phyloP scores from a whole-genome alignment of 768 basidiomycete species.

The Leucocoprinus birnbaumii region DNA sequence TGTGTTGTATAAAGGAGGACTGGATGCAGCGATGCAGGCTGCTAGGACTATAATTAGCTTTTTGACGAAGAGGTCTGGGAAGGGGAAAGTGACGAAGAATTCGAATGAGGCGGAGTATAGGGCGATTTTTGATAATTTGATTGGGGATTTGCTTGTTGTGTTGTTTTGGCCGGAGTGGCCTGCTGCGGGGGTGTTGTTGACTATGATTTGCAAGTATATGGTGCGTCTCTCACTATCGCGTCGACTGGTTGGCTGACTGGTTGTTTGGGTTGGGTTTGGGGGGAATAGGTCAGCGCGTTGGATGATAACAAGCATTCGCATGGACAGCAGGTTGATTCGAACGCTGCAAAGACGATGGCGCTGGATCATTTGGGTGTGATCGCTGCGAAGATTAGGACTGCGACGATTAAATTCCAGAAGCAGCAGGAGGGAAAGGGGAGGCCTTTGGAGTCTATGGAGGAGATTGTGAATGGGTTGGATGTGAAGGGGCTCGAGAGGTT shows the following conservation, averaged over 20 bases:
- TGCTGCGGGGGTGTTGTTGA: slow-evolving; percentile 78
- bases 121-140: slow-evolving; percentile 86
- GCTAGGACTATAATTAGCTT: slow-evolving; percentile 83
- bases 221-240: slow-evolving; percentile 35
- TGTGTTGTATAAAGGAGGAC: slow-evolving; percentile 61
- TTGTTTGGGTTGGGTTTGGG: too few species aligned
- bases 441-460: slow-evolving; percentile 61
- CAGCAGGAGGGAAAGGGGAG: slow-evolving; percentile 30
- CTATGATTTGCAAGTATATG: slow-evolving; percentile 83
- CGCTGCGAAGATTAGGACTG: slow-evolving; percentile 73
- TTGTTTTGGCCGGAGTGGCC: slow-evolving; percentile 98
- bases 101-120: slow-evolving; percentile 95
- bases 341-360: slow-evolving; percentile 85
- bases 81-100: slow-evolving; percentile 84
- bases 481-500: slow-evolving; percentile 54
- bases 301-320: slow-evolving; percentile 80
- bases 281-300: slow-evolving; percentile 74
- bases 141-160: slow-evolving; percentile 84
- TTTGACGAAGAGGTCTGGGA: slow-evolving; percentile 71
- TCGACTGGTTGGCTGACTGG: too few species aligned
- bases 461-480: slow-evolving; percentile 58
- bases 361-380: slow-evolving; percentile 95
- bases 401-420: slow-evolving; percentile 43
- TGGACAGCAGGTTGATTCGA: slow-evolving; percentile 65
- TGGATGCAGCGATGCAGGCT: slow-evolving; percentile 82